phyloP scores from a whole-genome alignment of 768 basidiomycete genomes.

The Steccherinum ochraceum region DNA sequence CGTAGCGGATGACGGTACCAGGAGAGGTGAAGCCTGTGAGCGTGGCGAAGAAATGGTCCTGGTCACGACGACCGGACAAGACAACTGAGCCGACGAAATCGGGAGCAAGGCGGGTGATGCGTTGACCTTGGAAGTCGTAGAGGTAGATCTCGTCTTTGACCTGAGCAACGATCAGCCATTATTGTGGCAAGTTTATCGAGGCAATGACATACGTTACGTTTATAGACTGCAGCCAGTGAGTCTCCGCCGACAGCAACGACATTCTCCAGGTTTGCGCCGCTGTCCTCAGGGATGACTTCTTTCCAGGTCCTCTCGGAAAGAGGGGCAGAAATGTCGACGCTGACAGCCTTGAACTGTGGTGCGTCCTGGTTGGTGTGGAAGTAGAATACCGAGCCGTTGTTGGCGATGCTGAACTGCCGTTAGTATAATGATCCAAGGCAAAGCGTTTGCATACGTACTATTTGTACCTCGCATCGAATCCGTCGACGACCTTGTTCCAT shows the following conservation, averaged over 20 bases:
- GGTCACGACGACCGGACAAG: slow-evolving; percentile 42
- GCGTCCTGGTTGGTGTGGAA: slow-evolving; percentile 62
- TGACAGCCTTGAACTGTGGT: slow-evolving; percentile 59
- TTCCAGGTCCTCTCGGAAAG: slow-evolving; percentile 34
- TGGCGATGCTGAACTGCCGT: slow-evolving; percentile 44
- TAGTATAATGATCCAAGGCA: too few relatives aligned
- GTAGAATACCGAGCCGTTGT: slow-evolving; percentile 57
- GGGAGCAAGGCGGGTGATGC: slow-evolving; percentile 49
- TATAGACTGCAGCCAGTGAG: slow-evolving; percentile 57
- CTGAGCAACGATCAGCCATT: slow-evolving; percentile 24
- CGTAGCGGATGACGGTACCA: slow-evolving; percentile 56
- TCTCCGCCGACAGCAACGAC: slow-evolving; percentile 42
- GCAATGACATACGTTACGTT: slow-evolving; percentile 52
- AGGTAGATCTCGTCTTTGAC: slow-evolving; percentile 79
- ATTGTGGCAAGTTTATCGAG: not conserved
- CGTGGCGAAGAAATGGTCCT: slow-evolving; percentile 57
- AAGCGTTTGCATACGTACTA: slow-evolving; percentile 50
- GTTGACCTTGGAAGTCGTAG: slow-evolving; percentile 46
- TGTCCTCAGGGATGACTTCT: slow-evolving; percentile 66
- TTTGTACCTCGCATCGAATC: slow-evolving; percentile 61
- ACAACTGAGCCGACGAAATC: slow-evolving; percentile 64
- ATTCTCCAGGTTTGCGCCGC: slow-evolving; percentile 50
- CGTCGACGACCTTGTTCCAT: slow-evolving; percentile 66
- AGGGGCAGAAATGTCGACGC: slow-evolving; percentile 49
- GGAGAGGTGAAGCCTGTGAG: slow-evolving; percentile 70